phyloP scores from a whole-genome alignment of 345 rosid genomes.

The Populus deltoides region DNA sequence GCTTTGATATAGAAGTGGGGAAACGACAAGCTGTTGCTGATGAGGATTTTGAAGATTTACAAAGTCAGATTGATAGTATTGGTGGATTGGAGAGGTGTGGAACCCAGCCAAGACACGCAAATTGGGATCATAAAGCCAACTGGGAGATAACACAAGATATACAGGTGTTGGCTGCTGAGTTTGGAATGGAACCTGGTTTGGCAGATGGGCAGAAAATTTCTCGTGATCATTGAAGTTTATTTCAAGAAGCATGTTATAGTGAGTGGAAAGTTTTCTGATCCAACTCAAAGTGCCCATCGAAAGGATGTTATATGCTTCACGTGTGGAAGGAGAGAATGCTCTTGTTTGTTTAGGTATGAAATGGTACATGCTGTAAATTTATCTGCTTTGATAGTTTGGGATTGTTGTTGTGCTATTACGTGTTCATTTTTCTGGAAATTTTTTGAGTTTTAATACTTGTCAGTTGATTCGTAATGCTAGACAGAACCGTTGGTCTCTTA shows the following conservation, averaged over 20 bases:
- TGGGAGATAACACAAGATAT: slow-evolving; percentile 51
- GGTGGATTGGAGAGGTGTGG: slow-evolving; percentile 53
- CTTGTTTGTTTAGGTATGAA: slow-evolving; percentile 13
- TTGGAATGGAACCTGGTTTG: slow-evolving; percentile 39
- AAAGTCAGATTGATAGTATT: slow-evolving; percentile 46
- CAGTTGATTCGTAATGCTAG: background rate
- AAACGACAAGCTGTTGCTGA: slow-evolving; percentile 54
- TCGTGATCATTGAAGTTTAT: slow-evolving; percentile 21
- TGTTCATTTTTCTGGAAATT: slow-evolving; percentile 19
- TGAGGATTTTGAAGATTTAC: slow-evolving; percentile 63
- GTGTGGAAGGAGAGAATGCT: slow-evolving; percentile 10
- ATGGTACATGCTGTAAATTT: slow-evolving; percentile 5
- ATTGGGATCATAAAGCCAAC: slow-evolving; percentile 31
- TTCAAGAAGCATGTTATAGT: background rate
- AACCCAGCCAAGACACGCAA: slow-evolving; percentile 40
- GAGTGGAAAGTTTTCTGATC: slow-evolving; percentile 1
- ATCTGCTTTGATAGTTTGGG: slow-evolving; percentile 11
- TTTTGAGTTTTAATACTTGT: slow-evolving; percentile 17
- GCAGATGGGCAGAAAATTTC: slow-evolving; percentile 28
- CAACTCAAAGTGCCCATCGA: background rate
- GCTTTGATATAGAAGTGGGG: slow-evolving; percentile 45
- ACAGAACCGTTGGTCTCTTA: background rate
- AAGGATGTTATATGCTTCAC: slow-evolving; percentile 6
- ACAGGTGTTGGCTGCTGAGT: slow-evolving; percentile 37
- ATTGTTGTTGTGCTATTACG: slow-evolving; percentile 17